Evolutionary conservation across 2,329 filamentous ascomycete species (phyloP), one percentile per base, ranked within the genome.

Genomic region (Penicillium sp.): DNA sequence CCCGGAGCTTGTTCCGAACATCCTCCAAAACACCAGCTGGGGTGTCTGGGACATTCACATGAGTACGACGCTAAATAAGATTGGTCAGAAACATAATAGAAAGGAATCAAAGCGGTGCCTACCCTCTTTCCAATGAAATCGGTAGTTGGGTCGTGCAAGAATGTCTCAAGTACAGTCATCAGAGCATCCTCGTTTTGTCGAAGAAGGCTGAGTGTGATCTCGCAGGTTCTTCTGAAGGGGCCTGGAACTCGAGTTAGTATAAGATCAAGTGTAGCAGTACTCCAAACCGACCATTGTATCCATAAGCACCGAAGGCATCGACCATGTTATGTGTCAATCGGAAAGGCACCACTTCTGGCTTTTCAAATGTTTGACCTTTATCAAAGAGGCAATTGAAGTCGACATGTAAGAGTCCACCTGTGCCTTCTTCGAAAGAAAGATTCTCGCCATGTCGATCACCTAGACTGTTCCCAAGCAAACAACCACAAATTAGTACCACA

Each of bases 371-470:
- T 39, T 93, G 83, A 1, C 94, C 94, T 71, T 99, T 99, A 79
- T 99, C 95, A 72, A 99, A 99, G 4, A 99, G 86, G 74, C 95
- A 99, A 77, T 99, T 99, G 82, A 99, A 99, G 76, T 99, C 94
- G 43, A 99, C 95, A 74, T 99, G 94, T 74, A 99, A 90, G 2
- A 96, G 87, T 48, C 93, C 93, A 43, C 95, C 94, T 61, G 92
- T 95, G 53, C 90, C 89, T 77, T 97, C 91, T 73, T 97, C 92
- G 31, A 99, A 86, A 29, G 97, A 84, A 52, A 99, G 91, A 73
- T 99, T 99, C 74, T 99, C 94, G 55, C 93, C 93, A 75, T 99
- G 94, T 4, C 94, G 87, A 74, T 99, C 94, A 38, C 94, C 94
- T 0, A 99, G 81, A 0, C 89, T 79, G 24, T 53, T 7, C 39